phyloP scores from a whole-genome alignment of 768 basidiomycete species.

The Auriscalpium vulgare region DNA sequence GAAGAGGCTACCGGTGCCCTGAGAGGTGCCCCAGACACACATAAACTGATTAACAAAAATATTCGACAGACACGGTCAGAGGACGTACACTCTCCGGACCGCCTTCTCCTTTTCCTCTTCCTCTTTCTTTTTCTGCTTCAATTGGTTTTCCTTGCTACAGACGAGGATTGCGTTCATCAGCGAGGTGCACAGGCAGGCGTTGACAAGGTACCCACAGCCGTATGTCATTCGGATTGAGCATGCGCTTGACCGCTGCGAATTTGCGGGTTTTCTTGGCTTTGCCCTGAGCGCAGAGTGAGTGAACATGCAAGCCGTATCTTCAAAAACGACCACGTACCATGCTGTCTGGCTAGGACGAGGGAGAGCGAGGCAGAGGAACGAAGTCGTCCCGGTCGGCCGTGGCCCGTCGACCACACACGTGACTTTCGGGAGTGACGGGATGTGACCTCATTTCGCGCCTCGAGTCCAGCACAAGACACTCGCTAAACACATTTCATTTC shows the following conservation, averaged over 20 bases:
- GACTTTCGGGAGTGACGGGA: not conserved
- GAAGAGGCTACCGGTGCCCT: conserved; percentile 87
- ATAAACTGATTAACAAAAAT: too few relatives aligned
- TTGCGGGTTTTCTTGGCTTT: conserved; percentile 92
- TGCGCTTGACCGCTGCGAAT: conserved; percentile 88
- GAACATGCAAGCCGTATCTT: not conserved
- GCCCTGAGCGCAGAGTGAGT: conserved; percentile 40
- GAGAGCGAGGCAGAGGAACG: not conserved
- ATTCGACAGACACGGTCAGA: not conserved
- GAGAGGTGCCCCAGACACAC: too few relatives aligned
- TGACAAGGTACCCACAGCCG: conserved; percentile 56
- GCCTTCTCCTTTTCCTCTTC: conserved; percentile 73
- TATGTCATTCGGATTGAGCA: conserved; percentile 91
- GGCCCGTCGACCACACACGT: not conserved
- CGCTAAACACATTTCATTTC: not conserved
- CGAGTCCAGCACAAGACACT: not conserved
- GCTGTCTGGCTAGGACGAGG: not conserved
- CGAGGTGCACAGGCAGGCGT: not conserved
- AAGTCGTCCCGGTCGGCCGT: too few relatives aligned
- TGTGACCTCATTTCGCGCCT: not conserved
- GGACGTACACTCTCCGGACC: conserved; percentile 66
- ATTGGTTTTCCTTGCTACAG: conserved; percentile 83
- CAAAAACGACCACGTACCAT: not conserved
- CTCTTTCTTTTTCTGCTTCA: conserved; percentile 82
- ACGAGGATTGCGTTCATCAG: not conserved